A percentile compares a stretch with the other conserved stretches of the same genome.
Conservation (phyloP, 2,329 filamentous ascomycete genomes). For the Geosmithia flava region DNA sequence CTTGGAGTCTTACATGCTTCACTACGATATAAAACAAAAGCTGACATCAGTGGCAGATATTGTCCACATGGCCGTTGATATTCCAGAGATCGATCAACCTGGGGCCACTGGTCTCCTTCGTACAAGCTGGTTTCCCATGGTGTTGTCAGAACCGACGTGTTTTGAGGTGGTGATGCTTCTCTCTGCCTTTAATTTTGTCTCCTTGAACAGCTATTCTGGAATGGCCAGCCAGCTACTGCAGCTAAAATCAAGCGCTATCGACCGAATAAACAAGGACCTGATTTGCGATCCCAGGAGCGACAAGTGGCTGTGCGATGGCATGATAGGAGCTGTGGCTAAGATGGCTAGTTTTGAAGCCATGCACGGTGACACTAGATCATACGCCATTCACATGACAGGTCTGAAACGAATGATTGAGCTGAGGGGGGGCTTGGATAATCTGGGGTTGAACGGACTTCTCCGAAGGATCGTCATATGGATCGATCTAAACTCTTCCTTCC, state of each 20-base stretch:
- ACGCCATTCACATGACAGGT: constrained; percentile 33
- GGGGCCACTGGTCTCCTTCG: constrained; percentile 12
- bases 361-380: constrained; percentile 27
- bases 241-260: constrained; percentile 29
- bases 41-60: constrained; percentile 7
- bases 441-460: constrained; percentile 31
- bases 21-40: not conserved
- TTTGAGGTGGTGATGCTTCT: constrained; percentile 15
- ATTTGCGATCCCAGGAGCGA: constrained; percentile 11
- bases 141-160: constrained; percentile 8
- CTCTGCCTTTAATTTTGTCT: constrained; percentile 12
- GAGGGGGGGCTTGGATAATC: constrained; percentile 26
- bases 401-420: constrained; percentile 26
- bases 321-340: constrained; percentile 34
- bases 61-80: constrained; percentile 15
- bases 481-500: constrained; percentile 25
- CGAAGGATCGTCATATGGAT: constrained; percentile 34
- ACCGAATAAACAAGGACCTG: constrained; percentile 23
- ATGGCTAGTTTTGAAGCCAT: constrained; percentile 42
- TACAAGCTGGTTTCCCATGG: constrained; percentile 15
- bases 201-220: not conserved
- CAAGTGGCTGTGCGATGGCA: constrained; percentile 20
- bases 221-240: constrained; percentile 17
- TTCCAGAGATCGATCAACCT: constrained; percentile 14
- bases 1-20: not conserved